A percentile compares a stretch with the other conserved stretches of the same genome.
Conservation (phyloP, 495 filamentous ascomycete genomes). For the Xylaria scruposa region DNA sequence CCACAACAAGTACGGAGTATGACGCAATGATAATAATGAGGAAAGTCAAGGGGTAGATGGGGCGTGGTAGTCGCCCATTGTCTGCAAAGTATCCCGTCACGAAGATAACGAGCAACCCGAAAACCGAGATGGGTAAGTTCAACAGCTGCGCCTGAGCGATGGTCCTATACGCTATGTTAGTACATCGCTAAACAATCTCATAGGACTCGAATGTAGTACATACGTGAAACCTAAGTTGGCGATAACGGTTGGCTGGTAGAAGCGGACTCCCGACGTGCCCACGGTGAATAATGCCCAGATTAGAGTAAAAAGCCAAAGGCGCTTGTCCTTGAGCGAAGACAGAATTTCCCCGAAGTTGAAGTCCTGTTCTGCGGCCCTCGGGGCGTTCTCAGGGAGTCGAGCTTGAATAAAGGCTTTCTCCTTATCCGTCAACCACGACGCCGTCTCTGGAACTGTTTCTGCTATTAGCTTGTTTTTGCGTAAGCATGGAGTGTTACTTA, state of each 20-base stretch:
- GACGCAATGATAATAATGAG: constrained; percentile 50
- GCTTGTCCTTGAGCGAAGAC: constrained; percentile 43
- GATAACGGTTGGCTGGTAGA: constrained; percentile 54
- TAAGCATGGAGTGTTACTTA: constrained; percentile 24
- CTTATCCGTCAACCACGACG: constrained; percentile 49
- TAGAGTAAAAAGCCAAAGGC: constrained; percentile 44
- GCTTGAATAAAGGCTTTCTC: constrained; percentile 54
- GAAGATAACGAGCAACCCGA: constrained; percentile 48
- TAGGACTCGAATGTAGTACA: constrained; percentile 19
- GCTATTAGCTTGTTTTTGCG: background rate
- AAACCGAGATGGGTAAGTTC: constrained; percentile 48
- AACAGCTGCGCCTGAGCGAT: constrained; percentile 49
- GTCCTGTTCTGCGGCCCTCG: constrained; percentile 46
- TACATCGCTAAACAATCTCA: background rate
- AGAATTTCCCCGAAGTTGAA: constrained; percentile 47
- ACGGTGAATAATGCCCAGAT: constrained; percentile 53
- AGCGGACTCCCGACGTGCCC: constrained; percentile 51
- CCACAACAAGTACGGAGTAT: constrained; percentile 50
- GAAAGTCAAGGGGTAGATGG: constrained; percentile 50
- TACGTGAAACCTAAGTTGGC: constrained; percentile 51
- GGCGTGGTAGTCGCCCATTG: constrained; percentile 49
- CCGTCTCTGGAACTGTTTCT: constrained; percentile 45
- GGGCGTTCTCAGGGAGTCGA: constrained; percentile 47
- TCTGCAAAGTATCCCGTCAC: constrained; percentile 49
- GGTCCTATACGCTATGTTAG: constrained; percentile 33